A percentile compares a stretch with the other conserved stretches of the same genome.
Conservation (phyloP, 1,139 yeast genomes). For the Blastobotrys illinoisensis region DNA sequence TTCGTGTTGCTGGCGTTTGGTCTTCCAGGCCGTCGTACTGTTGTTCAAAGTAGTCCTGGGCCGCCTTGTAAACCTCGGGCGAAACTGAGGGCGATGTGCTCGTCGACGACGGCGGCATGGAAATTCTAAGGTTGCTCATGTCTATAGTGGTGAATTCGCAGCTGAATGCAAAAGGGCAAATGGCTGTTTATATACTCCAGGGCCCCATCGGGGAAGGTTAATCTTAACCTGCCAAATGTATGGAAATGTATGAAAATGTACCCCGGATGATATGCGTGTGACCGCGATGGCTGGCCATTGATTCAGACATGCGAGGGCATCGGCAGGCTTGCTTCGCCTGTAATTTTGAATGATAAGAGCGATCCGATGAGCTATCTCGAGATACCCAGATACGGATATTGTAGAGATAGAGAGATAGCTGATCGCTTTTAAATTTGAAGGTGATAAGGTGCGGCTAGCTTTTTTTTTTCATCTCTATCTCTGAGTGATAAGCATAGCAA, state of each 20-base stretch:
- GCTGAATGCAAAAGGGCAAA: too few relatives aligned
- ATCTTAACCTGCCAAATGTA: not conserved
- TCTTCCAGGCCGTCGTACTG: not conserved
- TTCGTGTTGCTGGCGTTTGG: constrained; percentile 17
- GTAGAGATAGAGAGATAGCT: not conserved
- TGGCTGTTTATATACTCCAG: too few relatives aligned
- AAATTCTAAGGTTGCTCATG: not conserved
- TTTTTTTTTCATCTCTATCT: not conserved
- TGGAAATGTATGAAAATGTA: not conserved
- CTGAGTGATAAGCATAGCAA: not conserved
- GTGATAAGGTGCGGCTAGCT: not conserved
- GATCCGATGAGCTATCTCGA: not conserved
- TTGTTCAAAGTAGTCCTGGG: not conserved
- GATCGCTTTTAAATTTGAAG: not conserved
- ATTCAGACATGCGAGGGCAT: not conserved
- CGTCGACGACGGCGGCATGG: not conserved
- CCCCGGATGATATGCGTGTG: not conserved
- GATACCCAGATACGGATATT: not conserved
- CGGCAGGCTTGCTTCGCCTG: not conserved
- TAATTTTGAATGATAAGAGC: not conserved
- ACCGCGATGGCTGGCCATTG: not conserved
- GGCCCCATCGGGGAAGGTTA: not conserved
- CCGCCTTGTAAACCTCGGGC: not conserved
- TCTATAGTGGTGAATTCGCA: not conserved
- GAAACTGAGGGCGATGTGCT: not conserved